phyloP scores from a whole-genome alignment of 2,329 filamentous ascomycete genomes.

The Zarea fungicola region DNA sequence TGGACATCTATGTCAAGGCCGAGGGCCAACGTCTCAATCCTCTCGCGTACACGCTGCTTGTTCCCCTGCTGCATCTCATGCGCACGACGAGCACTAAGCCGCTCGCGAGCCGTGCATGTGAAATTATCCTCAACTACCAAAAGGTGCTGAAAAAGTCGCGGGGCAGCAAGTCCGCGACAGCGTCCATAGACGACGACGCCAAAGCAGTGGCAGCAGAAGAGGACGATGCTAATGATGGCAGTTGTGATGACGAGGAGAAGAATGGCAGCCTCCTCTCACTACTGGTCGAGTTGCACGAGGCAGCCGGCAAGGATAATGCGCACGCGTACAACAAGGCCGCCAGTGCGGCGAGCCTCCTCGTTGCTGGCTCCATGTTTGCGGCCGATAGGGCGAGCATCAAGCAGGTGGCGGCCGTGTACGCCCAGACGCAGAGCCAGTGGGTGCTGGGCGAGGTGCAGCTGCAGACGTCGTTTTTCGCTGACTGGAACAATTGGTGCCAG shows the following conservation, averaged over 20 bases:
- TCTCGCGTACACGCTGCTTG: constrained; percentile 62
- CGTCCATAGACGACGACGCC: constrained; percentile 34
- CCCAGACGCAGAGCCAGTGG: constrained; percentile 52
- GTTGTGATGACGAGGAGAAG: constrained; percentile 36
- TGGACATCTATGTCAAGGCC: constrained; percentile 78
- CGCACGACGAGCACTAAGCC: constrained; percentile 73
- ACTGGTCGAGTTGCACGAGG: constrained; percentile 62
- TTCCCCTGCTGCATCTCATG: constrained; percentile 72
- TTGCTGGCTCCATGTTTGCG: constrained; percentile 57
- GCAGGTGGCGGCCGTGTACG: constrained; percentile 59
- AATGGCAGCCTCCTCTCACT: constrained; percentile 52
- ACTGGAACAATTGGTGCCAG: constrained; percentile 71
- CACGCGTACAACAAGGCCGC: constrained; percentile 70
- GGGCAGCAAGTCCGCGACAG: constrained; percentile 35
- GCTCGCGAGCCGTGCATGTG: constrained; percentile 65
- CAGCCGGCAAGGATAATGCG: constrained; percentile 58
- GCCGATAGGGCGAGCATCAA: constrained; percentile 48
- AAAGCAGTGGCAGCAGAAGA: too few species aligned
- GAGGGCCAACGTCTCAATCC: constrained; percentile 56
- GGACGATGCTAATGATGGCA: too few species aligned
- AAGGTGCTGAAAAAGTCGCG: constrained; percentile 58
- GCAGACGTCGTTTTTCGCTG: constrained; percentile 61
- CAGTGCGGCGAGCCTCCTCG: constrained; percentile 64
- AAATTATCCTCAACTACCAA: constrained; percentile 68
- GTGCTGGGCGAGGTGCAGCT: constrained; percentile 54